Conservation (phyloP, 352 stramenopile species). For the Thalassiosira pacifica region DNA sequence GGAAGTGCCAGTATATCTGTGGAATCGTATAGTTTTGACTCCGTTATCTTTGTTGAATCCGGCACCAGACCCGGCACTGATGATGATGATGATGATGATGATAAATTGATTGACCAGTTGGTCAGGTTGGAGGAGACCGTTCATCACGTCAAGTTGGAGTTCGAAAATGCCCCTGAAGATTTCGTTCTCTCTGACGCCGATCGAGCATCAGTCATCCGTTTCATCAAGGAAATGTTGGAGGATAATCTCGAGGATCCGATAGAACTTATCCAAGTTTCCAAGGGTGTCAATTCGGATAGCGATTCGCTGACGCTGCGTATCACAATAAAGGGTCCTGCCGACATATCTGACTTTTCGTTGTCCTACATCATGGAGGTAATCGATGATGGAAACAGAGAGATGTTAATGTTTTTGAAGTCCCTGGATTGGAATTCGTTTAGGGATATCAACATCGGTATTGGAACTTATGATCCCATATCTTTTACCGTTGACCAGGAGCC, state of each 20-base stretch:
- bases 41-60: neutral
- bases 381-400: neutral
- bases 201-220: conserved; percentile 15
- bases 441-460: neutral
- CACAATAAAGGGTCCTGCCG: conserved; percentile 4
- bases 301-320: conserved; percentile 12
- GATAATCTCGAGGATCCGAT: conserved; percentile 14
- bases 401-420: conserved; percentile 3
- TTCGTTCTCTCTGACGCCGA: conserved; percentile 13
- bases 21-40: neutral
- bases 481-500: neutral
- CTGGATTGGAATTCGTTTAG: conserved; percentile 31
- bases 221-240: conserved; percentile 12
- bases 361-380: conserved; percentile 12
- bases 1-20: neutral
- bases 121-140: conserved; percentile 5
- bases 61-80: neutral
- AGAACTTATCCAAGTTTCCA: neutral
- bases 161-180: conserved; percentile 8
- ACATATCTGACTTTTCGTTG: neutral
- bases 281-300: neutral
- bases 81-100: neutral
- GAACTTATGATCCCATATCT: neutral
- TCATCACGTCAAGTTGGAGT: conserved; percentile 14
- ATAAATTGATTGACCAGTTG: neutral